Conservation (phyloP, 2,329 filamentous ascomycete genomes). For the Dactylonectria macrodidyma region DNA sequence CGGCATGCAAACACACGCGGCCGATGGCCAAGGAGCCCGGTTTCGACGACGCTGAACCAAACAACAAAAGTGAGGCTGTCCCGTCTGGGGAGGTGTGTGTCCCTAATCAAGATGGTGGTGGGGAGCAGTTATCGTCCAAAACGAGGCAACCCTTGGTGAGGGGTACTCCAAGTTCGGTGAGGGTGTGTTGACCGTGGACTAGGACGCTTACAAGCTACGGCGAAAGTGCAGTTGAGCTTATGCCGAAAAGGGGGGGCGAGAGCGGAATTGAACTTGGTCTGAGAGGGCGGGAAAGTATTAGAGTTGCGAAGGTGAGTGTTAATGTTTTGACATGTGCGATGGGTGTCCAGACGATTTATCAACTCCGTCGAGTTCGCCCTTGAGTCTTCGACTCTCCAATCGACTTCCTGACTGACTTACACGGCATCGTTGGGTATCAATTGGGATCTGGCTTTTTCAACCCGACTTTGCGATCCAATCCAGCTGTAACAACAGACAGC, state of each 20-base stretch:
- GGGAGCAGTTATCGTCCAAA: constrained; percentile 15
- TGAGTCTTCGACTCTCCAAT: constrained; percentile 9
- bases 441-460: constrained; percentile 28
- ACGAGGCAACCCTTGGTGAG: constrained; percentile 18
- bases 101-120: constrained; percentile 7
- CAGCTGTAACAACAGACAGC: background rate
- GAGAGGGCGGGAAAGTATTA: background rate
- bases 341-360: background rate
- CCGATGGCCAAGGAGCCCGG: background rate
- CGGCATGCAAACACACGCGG: background rate
- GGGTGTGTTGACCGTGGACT: constrained; percentile 16
- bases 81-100: constrained; percentile 6
- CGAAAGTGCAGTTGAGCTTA: background rate
- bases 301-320: background rate
- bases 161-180: constrained; percentile 17
- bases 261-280: background rate
- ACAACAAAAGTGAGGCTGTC: constrained; percentile 32
- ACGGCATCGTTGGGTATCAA: constrained; percentile 24
- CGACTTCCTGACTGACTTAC: constrained; percentile 1
- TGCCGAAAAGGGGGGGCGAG: background rate
- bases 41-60: background rate
- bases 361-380: background rate
- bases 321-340: background rate
- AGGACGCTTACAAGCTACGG: background rate
- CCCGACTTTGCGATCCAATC: background rate